Conservation (phyloP, 768 basidiomycete genomes). For the Trametes meyenii region DNA sequence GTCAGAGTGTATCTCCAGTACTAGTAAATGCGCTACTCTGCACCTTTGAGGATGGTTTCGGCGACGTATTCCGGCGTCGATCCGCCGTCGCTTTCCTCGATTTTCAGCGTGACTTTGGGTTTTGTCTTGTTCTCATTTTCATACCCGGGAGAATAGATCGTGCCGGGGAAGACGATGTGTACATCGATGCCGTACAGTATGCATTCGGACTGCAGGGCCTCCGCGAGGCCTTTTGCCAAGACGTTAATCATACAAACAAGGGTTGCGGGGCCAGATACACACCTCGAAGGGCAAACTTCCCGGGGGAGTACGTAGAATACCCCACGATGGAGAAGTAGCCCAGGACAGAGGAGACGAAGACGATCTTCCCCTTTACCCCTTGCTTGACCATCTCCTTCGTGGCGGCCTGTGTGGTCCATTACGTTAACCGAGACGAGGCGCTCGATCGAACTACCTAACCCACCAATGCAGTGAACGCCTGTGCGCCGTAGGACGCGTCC, state of each 20-base stretch:
- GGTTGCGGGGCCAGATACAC: conserved; percentile 10
- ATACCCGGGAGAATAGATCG: conserved; percentile 78
- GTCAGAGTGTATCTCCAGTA: not conserved
- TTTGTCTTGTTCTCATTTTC: conserved; percentile 78
- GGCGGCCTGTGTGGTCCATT: conserved; percentile 51
- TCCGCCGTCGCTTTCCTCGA: conserved; percentile 75
- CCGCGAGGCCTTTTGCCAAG: conserved; percentile 68
- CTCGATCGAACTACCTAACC: conserved; percentile 21
- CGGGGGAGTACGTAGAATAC: conserved; percentile 78
- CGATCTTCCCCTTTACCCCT: conserved; percentile 65
- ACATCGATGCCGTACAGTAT: conserved; percentile 75
- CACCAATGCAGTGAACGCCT: conserved; percentile 57
- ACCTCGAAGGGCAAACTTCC: conserved; percentile 88
- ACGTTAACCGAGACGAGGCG: not conserved
- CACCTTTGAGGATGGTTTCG: conserved; percentile 58
- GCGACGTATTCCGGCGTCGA: conserved; percentile 68
- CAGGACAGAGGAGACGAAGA: conserved; percentile 75
- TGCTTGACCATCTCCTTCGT: conserved; percentile 63
- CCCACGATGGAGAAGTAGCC: conserved; percentile 79
- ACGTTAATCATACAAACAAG: not conserved
- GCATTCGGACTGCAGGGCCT: conserved; percentile 79
- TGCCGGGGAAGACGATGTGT: conserved; percentile 82
- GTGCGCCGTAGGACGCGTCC: conserved; percentile 57
- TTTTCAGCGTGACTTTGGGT: conserved; percentile 70
- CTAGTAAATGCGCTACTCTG: conserved; percentile 6